Evolutionary conservation across 2,329 filamentous ascomycete genomes (phyloP), one percentile per base, ranked within the genome.

Genomic region (Calonectria pseudoturangicola): DNA sequence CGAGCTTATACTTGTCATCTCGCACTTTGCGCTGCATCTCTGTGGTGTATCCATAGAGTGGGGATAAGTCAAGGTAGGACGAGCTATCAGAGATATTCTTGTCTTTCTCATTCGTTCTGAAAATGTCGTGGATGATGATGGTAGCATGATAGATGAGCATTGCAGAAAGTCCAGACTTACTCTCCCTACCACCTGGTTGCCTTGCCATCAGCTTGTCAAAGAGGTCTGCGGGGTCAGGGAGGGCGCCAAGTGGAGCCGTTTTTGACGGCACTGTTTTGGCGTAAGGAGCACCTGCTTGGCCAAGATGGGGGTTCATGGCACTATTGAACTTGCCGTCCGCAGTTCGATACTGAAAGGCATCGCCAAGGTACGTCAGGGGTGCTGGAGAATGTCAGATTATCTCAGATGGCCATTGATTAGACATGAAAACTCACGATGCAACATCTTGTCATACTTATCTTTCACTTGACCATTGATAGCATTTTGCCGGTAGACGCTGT

Each of bases 41-140:
- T 4, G 75, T 54, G 8, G 75, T 83, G 58, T 76, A 82, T 1
- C 86, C 87, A 72, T 88, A 88, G 0, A 88, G 75, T 0, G 86
- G 86, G 0, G 85, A 81, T 0, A 88, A 77, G 67, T 88, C 87
- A 9, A 88, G 81, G 70, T 88, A 88, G 0, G 87, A 88, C 0
- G 86, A 87, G 0, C 79, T 85, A n/a, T 85, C 74, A 2, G 79
- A 80, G 16, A 79, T 76, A 1, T 77, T 80, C 21, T 73, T 75
- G 25, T 82, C 36, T 64, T 77, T 72, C 76, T 83, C 77, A 75
- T 84, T 73, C 50, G 81, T 81, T 45, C 84, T 81, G 75, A 88
- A 88, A 45, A 88, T 83, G 75, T 88, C 88, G 68, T 89, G 88
- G 27, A 88, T 89, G 70, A 89, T 88, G 65, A 89, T 86, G 2